Base-by-base conservation (phyloP, 2,329 filamentous ascomycete species). In the Metarhizium brunneum region DNA sequence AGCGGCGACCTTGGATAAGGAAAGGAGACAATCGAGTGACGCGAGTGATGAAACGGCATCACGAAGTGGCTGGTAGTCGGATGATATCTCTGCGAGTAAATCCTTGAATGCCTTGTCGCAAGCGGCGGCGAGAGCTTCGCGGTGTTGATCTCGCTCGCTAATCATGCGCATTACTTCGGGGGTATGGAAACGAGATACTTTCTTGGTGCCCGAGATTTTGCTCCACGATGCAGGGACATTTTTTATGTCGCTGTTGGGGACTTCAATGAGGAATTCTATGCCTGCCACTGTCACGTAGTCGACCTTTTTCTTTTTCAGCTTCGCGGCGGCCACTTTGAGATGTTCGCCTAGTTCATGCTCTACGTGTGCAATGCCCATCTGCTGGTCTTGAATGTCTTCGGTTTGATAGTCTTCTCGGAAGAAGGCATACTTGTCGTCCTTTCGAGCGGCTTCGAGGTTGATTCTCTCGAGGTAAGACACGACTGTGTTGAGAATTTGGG, bases 131-230 rank as follows among this genome's bases (percentile, higher is more conserved):
- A 99, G 82, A 2, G 90, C 87, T 71, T 99, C 94, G 66, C 92
- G 95, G 72, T 96, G 88, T 65, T 96, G 92, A 68, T 97, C 94
- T 47, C 94, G 84, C 71, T 96, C 91, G 47, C 85, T 84, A 18
- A 96, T 81, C 63, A 96, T 79, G 58, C 84, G 83, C 51, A 95
- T 80, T 29, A 96, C 90, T 63, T 95, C 87, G 4, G 94, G 94
- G 0, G 94, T 94, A 71, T 99, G 94, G 70, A 97, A 99, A 57
- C 94, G 86, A 0, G 90, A 92, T 5, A 92, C 75, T 64, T 90
- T 90, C 70, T 97, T 97, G 6, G 94, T 99, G 52, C 92, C 92
- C 56, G 88, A 95, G 64, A 97, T 89, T 71, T 99, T 97, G 60
- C 82, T 79, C 94, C 94, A 99, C 0, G 90, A 95, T 4, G 94